Evolutionary conservation across 2,329 filamentous ascomycete genomes (phyloP), one percentile per base, ranked within the genome.

Genomic region (Verticillium klebahnii): DNA sequence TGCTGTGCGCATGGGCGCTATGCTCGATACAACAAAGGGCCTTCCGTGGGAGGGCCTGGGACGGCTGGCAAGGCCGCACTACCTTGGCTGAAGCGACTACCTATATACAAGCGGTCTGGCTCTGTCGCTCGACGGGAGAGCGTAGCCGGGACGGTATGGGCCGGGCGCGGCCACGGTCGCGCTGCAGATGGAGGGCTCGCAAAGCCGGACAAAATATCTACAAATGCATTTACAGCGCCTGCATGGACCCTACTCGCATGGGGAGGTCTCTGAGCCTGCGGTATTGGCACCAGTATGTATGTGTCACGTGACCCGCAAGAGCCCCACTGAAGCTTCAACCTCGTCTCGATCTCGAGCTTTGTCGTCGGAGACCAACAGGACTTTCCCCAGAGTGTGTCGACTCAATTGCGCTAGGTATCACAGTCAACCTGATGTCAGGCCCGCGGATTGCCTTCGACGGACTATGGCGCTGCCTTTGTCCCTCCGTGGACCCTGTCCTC

Each of bases 391-490:
- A n/a, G 19, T 19, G 11, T 52, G 45, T 12, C 19, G 45, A 12
- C n/a, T 52, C n/a, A 52, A 50, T 50, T 25, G 45, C 8, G 45
- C 45, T 14, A 52, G n/a, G 17, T 23, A 50, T 5, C 19, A 52
- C 45, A 19, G 11, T 12, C 45, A 25, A 52, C 45, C 45, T 45
- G 65, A 80, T 80, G 77, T 69, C 72, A 50, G 68, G 71, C 61
- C 67, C 73, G 57, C 75, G 74, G 64, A 67, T 82, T 58, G 71
- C 78, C 2, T 69, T 80, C 39, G 86, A 89, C 71, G 85, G 86
- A 63, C 78, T 90, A 56, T 88, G 86, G 85, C 83, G 83, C 69
- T 88, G 83, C 69, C 75, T 89, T 17, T 89, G 85, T 68, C 86
- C 86, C 14, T 81, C 80, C 9, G 76, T 85, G 62, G 81, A 85